phyloP scores from a whole-genome alignment of 1,284 basidiomycete genomes.

The Microbotryomycetes sp. region DNA sequence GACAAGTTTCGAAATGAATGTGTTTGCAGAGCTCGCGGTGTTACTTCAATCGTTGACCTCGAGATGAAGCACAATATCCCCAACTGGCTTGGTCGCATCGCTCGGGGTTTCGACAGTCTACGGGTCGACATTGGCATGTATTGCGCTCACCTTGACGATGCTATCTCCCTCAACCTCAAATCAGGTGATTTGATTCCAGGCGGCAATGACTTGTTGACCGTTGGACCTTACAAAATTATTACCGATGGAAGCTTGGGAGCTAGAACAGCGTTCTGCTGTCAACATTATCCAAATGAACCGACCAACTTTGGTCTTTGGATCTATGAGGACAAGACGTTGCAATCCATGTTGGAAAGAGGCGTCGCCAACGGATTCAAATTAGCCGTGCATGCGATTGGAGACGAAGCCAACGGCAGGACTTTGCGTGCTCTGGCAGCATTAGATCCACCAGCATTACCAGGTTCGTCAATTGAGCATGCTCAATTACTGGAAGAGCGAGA shows the following conservation, averaged over 20 bases:
- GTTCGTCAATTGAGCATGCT: conserved; percentile 41
- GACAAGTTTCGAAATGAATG: not conserved
- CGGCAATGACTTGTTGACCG: conserved; percentile 35
- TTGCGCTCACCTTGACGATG: conserved; percentile 36
- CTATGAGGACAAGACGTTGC: conserved; percentile 27
- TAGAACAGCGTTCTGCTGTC: conserved; percentile 40
- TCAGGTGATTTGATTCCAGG: conserved; percentile 36
- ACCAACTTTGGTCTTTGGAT: conserved; percentile 5
- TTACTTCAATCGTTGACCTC: conserved; percentile 42
- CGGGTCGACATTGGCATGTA: conserved; percentile 41
- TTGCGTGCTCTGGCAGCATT: conserved; percentile 33
- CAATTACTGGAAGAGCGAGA: conserved; percentile 38
- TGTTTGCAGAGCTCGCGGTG: conserved; percentile 33
- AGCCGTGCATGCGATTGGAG: conserved; percentile 42
- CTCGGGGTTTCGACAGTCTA: conserved; percentile 35
- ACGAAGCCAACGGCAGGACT: conserved; percentile 37
- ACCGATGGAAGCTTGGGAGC: conserved; percentile 33
- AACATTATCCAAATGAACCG: conserved; percentile 35
- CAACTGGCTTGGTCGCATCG: conserved; percentile 33
- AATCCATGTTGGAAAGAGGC: conserved; percentile 32
- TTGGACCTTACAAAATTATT: conserved; percentile 41
- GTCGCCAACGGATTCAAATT: conserved; percentile 34
- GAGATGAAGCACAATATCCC: conserved; percentile 40
- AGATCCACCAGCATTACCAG: conserved; percentile 26
- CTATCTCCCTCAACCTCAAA: conserved; percentile 32